Percentiles rank a stretch among this genome's conserved stretches.
phyloP scores from a whole-genome alignment of 208 protist genomes.

The Paratrypanosoma confusum region DNA sequence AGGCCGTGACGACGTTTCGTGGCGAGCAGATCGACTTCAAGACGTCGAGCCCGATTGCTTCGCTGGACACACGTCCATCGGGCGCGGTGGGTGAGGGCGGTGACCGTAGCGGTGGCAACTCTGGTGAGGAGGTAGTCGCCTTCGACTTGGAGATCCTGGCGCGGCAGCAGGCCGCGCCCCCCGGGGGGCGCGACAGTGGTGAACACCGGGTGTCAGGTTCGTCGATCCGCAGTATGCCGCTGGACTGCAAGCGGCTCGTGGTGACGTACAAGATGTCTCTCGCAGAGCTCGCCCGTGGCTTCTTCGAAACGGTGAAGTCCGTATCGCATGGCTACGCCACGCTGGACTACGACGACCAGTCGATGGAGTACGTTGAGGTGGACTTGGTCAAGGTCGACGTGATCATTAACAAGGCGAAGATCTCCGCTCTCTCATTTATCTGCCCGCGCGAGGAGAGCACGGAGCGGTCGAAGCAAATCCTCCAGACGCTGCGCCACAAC shows the following conservation, averaged over 20 bases:
- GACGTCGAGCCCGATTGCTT: too few species aligned
- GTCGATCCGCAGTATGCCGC: too few species aligned
- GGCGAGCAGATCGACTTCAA: slow-evolving; percentile 64
- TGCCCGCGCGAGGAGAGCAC: slow-evolving; percentile 58
- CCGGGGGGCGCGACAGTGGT: slow-evolving; percentile 1
- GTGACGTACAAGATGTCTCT: slow-evolving; percentile 88
- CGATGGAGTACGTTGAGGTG: slow-evolving; percentile 68
- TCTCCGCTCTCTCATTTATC: slow-evolving; percentile 89
- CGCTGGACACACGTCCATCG: slow-evolving; percentile 1
- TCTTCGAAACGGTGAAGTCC: slow-evolving; percentile 91
- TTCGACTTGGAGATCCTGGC: too few species aligned
- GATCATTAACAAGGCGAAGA: slow-evolving; percentile 84
- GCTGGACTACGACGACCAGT: slow-evolving; percentile 91
- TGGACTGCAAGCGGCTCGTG: slow-evolving; percentile 61
- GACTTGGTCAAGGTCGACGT: slow-evolving; percentile 91
- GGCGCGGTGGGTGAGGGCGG: not conserved
- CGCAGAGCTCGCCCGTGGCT: slow-evolving; percentile 90
- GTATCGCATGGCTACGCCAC: slow-evolving; percentile 88
- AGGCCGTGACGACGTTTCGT: slow-evolving; percentile 50
- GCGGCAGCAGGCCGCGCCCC: too few species aligned
- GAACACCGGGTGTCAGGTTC: too few species aligned
- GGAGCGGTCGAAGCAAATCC: slow-evolving; percentile 51
- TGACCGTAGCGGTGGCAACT: too few species aligned
- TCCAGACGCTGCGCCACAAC: slow-evolving; percentile 75
- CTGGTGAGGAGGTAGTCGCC: too few species aligned